Conservation (phyloP, 257 asterid genomes). For the Asclepias syriaca region DNA sequence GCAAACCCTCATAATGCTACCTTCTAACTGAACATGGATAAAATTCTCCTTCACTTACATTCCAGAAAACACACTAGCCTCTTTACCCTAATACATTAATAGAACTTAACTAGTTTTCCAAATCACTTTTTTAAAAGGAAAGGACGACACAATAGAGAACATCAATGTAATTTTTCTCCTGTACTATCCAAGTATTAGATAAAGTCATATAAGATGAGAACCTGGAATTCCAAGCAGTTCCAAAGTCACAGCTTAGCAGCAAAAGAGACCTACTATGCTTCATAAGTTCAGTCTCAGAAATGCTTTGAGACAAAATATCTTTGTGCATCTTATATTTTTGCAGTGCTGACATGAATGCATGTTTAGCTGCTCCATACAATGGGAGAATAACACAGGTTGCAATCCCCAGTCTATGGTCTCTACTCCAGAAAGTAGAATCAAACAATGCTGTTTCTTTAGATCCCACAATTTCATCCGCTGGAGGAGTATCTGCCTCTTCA, state of each 20-base stretch:
- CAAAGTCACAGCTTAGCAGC: slow-evolving; percentile 80
- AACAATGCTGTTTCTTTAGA: slow-evolving; percentile 20
- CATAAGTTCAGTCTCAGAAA: slow-evolving; percentile 58
- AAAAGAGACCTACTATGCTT: slow-evolving; percentile 78
- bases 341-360: slow-evolving; percentile 58
- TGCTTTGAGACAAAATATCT: slow-evolving; percentile 17
- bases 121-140: not conserved
- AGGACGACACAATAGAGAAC: not conserved
- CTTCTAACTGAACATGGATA: not conserved
- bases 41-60: not conserved
- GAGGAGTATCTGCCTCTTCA: slow-evolving; percentile 31
- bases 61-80: not conserved
- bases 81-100: not conserved
- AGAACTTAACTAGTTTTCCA: not conserved
- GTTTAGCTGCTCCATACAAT: slow-evolving; percentile 60
- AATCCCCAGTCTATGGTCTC: slow-evolving; percentile 76
- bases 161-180: not conserved
- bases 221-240: slow-evolving; percentile 96
- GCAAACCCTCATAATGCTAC: not conserved
- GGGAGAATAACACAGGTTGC: slow-evolving; percentile 55
- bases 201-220: slow-evolving; percentile 11
- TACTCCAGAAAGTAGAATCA: slow-evolving; percentile 51
- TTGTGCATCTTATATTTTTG: slow-evolving; percentile 32
- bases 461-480: slow-evolving; percentile 18
- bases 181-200: not conserved